Base-by-base conservation (phyloP, 352 stramenopile species). In the Globisporangium polare region DNA sequence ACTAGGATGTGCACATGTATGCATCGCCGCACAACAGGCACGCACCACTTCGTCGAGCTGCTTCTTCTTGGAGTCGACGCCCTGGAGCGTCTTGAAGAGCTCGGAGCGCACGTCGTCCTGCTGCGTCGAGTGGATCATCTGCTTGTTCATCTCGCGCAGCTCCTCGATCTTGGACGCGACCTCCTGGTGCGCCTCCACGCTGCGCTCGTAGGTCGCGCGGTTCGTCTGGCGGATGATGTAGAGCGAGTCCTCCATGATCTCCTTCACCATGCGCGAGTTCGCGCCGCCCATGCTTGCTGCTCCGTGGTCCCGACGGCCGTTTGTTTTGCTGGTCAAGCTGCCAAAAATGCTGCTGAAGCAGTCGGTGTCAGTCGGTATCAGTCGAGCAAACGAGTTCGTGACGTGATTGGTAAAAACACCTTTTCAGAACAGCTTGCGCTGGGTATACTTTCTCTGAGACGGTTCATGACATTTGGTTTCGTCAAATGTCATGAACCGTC, bases 161-260 rank as follows among this genome's bases (percentile, higher is more conserved):
- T 89, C 74, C 47, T 75, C 60, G 45, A 92, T 69, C 60, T 90
- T 90, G 52, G 58, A 49, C 59, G 86, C 69, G 4, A 92, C 75
- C 51, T 92, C 79, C 20, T 73, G 60, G 43, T 77, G 78, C 45
- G 77, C 72, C 12, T 57, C 63, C 12, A 83, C 70, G 56, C 79
- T 89, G 53, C 80, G 69, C 56, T 91, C 73, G 62, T 95, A 95
- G 26, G 76, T 80, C 22, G 63, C 62, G 50, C 72, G 76, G 62
- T 88, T 90, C 18, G 86, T 95, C 69, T 90, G 77, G 7, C 78
- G 78, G 52, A 95, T 61, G 65, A 95, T 92, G 71, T 86, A 90
- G 50, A 79, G 67, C 63, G 84, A 91, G 73, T 95, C 86, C 66
- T 86, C 67, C 24, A 87, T 68, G 59, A 88, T 87, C 74, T 90